Conservation (phyloP, 495 filamentous ascomycete species). For the Aspergillus sclerotioniger region DNA sequence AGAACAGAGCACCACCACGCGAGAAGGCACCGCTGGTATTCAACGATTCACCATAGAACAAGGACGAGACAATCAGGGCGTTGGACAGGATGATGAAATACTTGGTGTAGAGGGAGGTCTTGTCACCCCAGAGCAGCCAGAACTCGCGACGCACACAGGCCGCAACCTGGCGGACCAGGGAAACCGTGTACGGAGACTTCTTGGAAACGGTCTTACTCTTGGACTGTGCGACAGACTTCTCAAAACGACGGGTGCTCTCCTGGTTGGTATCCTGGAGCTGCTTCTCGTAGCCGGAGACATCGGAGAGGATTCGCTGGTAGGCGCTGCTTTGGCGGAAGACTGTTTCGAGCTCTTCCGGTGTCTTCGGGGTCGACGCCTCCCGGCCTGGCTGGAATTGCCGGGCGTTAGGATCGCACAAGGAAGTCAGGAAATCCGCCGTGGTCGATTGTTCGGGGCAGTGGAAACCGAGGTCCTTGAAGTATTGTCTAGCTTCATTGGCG, state of each 20-base stretch:
- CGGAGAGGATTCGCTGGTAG: slow-evolving; percentile 53
- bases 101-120: slow-evolving; percentile 70
- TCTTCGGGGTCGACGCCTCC: slow-evolving; percentile 61
- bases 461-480: slow-evolving; percentile 70
- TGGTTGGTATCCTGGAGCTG: slow-evolving; percentile 57
- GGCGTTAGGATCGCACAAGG: slow-evolving; percentile 72
- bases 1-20: slow-evolving; percentile 68
- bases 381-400: slow-evolving; percentile 62
- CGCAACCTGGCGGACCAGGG: slow-evolving; percentile 62
- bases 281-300: slow-evolving; percentile 60
- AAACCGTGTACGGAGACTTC: slow-evolving; percentile 70
- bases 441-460: slow-evolving; percentile 65
- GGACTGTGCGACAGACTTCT: slow-evolving; percentile 62
- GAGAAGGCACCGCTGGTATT: slow-evolving; percentile 68
- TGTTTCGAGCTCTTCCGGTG: slow-evolving; percentile 60
- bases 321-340: slow-evolving; percentile 53
- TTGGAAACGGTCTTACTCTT: slow-evolving; percentile 66
- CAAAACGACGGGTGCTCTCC: slow-evolving; percentile 67
- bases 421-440: slow-evolving; percentile 73
- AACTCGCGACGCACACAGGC: slow-evolving; percentile 73
- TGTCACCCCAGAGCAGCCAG: slow-evolving; percentile 73
- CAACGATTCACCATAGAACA: slow-evolving; percentile 66
- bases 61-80: slow-evolving; percentile 68
- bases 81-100: slow-evolving; percentile 75
- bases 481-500: slow-evolving; percentile 59